Base-by-base conservation (phyloP, 176 grass and related monocot species). In the Zea mays region DNA sequence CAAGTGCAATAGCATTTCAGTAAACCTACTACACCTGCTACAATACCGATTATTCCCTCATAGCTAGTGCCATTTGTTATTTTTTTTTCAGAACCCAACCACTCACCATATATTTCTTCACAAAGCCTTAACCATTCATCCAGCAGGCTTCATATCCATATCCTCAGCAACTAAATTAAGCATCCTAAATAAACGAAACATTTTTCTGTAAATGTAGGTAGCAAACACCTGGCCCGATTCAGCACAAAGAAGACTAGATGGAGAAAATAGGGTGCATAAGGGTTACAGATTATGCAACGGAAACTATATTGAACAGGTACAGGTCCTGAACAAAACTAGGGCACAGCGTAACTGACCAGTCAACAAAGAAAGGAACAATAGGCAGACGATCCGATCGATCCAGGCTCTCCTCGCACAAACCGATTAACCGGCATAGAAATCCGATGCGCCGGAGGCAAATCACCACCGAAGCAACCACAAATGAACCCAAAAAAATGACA, bases 1-100 rank as follows among this genome's bases (percentile, higher is more conserved):
- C 39, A 8, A 39, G 57, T 16, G 59, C 74, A 67, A 43, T 10
- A 37, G 33, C 19, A 42, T 72, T 77, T 56, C 73, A 77, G 45
- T 51, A 71, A 73, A 65, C 33, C 27, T 27, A 67, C 39, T 38
- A 8, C 13, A 51, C 50, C 17, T 76, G 5, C 52, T 13, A 64
- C 44, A 65, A 1, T 47, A n/a, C 10, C 9, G 14, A 4, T 46
- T 57, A 39, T 57, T 66, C 40, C 45, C n/a, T 73, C 50, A 6
- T 17, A 54, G 40, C 6, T 58, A 51, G 15, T 11, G 34, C 4
- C 44, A 81, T 1, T 50, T 50, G 3, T 74, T 14, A 0, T 74
- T 17, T 0, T 81, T 27, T 73, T 52, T 34, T 8, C 12, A 35
- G 1, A 39, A 47, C 48, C 38, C 20, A 33, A n/a, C 71, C 63